phyloP scores from a whole-genome alignment of 2,329 filamentous ascomycete species.

The Ascochyta lentis region DNA sequence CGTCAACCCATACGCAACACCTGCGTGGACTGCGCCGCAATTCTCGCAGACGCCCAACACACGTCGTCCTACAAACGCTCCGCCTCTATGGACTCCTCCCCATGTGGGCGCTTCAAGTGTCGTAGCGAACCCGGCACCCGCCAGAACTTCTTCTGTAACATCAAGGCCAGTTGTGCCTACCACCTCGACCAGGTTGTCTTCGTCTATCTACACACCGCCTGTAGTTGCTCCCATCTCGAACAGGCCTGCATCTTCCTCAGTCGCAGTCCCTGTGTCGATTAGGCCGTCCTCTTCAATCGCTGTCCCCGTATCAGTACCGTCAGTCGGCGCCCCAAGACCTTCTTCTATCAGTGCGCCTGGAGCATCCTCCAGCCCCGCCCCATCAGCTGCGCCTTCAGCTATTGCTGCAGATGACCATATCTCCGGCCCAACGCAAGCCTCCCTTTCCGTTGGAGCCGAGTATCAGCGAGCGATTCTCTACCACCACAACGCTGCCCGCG shows the following conservation, averaged over 20 bases:
- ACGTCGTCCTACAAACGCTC: conserved; percentile 1
- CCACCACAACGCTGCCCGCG: conserved; percentile 86
- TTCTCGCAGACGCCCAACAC: conserved; percentile 1
- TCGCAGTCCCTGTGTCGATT: no score
- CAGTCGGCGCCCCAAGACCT: neutral
- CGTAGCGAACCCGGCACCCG: neutral
- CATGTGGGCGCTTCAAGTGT: neutral
- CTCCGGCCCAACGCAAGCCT: conserved; percentile 34
- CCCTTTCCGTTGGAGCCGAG: conserved; percentile 31
- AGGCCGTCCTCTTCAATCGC: no score
- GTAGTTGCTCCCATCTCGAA: neutral
- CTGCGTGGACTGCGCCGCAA: conserved; percentile 14
- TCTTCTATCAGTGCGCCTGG: neutral
- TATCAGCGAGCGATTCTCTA: conserved; percentile 55
- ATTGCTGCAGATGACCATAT: conserved; percentile 19
- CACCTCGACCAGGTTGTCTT: neutral
- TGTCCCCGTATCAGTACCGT: no score
- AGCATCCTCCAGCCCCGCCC: neutral
- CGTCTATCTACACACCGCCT: neutral
- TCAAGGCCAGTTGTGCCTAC: neutral
- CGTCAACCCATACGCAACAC: conserved; percentile 16
- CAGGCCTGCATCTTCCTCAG: no score
- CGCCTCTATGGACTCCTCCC: conserved; percentile 5
- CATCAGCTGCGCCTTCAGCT: neutral
- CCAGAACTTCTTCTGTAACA: neutral